These are phyloP conservation scores for Sporothrix phasma DNA, from an alignment of 2,329 filamentous ascomycete species.

Conservation along the genomic window DNA sequence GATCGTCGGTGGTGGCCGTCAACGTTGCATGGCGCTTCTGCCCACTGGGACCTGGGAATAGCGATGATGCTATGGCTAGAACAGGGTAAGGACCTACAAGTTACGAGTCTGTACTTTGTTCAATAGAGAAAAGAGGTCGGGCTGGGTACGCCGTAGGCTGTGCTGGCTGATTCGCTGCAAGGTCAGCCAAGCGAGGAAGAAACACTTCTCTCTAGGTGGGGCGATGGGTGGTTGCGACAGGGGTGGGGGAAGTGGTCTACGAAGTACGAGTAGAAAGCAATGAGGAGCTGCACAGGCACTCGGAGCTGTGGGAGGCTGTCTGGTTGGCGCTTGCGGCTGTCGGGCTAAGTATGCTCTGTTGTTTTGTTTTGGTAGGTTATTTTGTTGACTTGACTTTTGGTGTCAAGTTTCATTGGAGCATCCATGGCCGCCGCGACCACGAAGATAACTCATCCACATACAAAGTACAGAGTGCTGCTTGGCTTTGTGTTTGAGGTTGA, in stretches of 20 bases:
- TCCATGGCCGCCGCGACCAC: too few relatives aligned
- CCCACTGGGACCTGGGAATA: conserved; percentile 7
- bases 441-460: too few relatives aligned
- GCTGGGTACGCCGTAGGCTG: conserved; percentile 7
- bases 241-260: neutral
- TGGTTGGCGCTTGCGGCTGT: neutral
- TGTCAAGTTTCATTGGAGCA: too few relatives aligned
- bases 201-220: neutral
- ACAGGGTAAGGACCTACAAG: too few relatives aligned
- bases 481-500: neutral
- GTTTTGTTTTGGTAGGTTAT: neutral
- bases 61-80: conserved; percentile 24
- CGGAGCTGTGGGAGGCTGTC: conserved; percentile 3
- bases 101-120: too few relatives aligned
- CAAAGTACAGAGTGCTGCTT: neutral
- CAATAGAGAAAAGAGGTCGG: neutral
- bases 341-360: too few relatives aligned
- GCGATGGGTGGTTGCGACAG: neutral
- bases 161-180: conserved; percentile 1
- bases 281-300: neutral
- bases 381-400: neutral
- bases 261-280: conserved; percentile 1
- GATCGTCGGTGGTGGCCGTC: conserved; percentile 8
- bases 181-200: neutral
- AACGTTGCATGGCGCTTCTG: conserved; percentile 22